Percentiles rank a stretch among this genome's conserved stretches.
phyloP scores from a whole-genome alignment of 2,329 filamentous ascomycete genomes.

The Piedraia hortae region DNA sequence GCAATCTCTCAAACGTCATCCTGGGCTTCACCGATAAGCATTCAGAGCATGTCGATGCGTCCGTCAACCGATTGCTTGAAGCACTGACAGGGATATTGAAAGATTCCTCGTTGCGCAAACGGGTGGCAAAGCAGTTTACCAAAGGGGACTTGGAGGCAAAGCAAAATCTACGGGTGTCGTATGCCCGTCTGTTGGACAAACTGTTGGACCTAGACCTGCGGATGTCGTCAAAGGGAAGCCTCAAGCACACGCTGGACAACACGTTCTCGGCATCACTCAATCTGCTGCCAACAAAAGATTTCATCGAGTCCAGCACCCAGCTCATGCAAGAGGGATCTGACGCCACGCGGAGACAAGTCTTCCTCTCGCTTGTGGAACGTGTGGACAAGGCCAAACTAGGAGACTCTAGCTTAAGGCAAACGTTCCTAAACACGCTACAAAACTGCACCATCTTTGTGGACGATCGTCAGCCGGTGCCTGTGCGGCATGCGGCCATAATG shows the following conservation, averaged over 20 bases:
- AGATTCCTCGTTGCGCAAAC: constrained; percentile 6
- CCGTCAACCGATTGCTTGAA: constrained; percentile 14
- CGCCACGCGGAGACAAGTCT: constrained; percentile 46
- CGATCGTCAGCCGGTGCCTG: constrained; percentile 40
- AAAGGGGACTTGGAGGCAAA: constrained; percentile 4
- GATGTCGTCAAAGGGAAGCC: constrained; percentile 13
- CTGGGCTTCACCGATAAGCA: constrained; percentile 31
- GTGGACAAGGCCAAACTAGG: constrained; percentile 45
- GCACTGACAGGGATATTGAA: constrained; percentile 14
- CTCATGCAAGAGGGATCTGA: constrained; percentile 51
- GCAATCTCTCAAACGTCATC: constrained; percentile 42
- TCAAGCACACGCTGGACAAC: constrained; percentile 26
- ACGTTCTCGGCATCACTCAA: constrained; percentile 57
- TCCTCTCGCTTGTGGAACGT: constrained; percentile 53
- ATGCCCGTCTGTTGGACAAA: constrained; percentile 14
- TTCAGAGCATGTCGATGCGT: constrained; percentile 10
- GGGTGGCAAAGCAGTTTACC: constrained; percentile 7
- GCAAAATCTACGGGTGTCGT: constrained; percentile 6
- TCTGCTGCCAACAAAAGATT: constrained; percentile 61
- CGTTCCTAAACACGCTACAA: constrained; percentile 20
- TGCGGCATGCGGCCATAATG: constrained; percentile 62
- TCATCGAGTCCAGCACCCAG: constrained; percentile 64
- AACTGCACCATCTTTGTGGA: constrained; percentile 39
- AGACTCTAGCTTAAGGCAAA: constrained; percentile 45
- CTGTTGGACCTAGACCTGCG: constrained; percentile 28